phyloP scores from a whole-genome alignment of 108 stramenopile genomes.

The Pelagomonas calceolata region DNA sequence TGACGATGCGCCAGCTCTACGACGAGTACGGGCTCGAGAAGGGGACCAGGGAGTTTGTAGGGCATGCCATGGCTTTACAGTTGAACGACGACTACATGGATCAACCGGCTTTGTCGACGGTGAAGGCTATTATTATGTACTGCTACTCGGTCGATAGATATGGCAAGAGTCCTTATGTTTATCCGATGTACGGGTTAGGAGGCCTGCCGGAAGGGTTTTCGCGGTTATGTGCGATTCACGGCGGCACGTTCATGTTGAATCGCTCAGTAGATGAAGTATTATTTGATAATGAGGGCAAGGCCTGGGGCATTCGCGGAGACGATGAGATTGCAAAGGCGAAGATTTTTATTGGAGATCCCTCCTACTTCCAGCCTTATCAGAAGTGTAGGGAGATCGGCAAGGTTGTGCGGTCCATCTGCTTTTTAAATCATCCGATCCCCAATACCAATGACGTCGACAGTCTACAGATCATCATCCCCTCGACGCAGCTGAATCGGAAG shows the following conservation, averaged over 20 bases:
- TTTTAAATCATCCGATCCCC: constrained; percentile 90
- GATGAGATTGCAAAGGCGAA: constrained; percentile 89
- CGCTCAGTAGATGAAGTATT: constrained; percentile 91
- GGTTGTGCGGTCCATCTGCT: constrained; percentile 92
- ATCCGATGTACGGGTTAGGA: constrained; percentile 94
- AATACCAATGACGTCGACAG: constrained; percentile 77
- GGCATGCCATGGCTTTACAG: constrained; percentile 96
- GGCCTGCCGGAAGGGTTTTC: constrained; percentile 97
- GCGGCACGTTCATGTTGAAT: constrained; percentile 98
- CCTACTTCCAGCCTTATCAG: constrained; percentile 71
- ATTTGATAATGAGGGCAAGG: constrained; percentile 68
- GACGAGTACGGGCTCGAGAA: constrained; percentile 77
- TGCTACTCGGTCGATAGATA: constrained; percentile 80
- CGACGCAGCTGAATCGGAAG: constrained; percentile 78
- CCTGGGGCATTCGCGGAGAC: constrained; percentile 74
- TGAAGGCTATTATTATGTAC: constrained; percentile 82
- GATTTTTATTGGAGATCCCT: constrained; percentile 92
- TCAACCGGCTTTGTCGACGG: constrained; percentile 70
- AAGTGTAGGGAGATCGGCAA: constrained; percentile 64
- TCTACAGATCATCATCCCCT: constrained; percentile 95
- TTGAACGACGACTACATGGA: constrained; percentile 84
- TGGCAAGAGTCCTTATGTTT: constrained; percentile 93
- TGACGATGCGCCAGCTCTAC: constrained; percentile 91
- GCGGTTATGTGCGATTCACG: constrained; percentile 94
- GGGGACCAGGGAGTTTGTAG: constrained; percentile 94